A percentile compares a stretch with the other conserved stretches of the same genome.
Conservation (phyloP, 2,329 filamentous ascomycete species). For the Beauveria sp. region DNA sequence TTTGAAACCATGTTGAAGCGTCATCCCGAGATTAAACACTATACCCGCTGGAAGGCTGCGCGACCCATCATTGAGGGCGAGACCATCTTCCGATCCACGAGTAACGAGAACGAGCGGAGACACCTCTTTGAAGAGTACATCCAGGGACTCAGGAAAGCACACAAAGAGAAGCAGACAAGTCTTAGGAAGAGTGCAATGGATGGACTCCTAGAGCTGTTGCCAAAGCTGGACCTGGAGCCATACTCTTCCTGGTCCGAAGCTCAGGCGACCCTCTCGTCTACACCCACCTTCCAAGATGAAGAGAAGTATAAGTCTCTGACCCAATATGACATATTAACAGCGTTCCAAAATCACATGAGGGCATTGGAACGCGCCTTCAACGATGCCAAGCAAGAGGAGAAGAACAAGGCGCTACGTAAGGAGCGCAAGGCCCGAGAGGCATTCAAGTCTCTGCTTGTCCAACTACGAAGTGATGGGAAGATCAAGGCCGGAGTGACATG, state of each 20-base stretch:
- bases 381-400: conserved; percentile 80
- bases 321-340: conserved; percentile 83
- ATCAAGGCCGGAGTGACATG: conserved; percentile 90
- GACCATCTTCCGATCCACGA: conserved; percentile 88
- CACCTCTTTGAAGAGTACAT: conserved; percentile 94
- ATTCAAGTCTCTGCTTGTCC: conserved; percentile 66
- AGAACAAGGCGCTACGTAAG: conserved; percentile 68
- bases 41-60: conserved; percentile 94
- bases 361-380: conserved; percentile 85
- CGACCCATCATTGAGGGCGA: conserved; percentile 90
- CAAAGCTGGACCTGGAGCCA: conserved; percentile 75
- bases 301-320: conserved; percentile 79
- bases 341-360: conserved; percentile 94
- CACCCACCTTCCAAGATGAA: conserved; percentile 69
- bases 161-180: conserved; percentile 66
- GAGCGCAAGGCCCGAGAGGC: conserved; percentile 82
- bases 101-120: conserved; percentile 77
- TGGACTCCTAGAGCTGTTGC: conserved; percentile 69
- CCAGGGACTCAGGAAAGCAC: conserved; percentile 69
- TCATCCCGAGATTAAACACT: conserved; percentile 94
- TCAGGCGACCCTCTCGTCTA: conserved; percentile 70
- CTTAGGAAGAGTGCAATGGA: conserved; percentile 76
- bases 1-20: conserved; percentile 94
- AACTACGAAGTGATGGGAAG: conserved; percentile 66
- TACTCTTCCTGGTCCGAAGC: conserved; percentile 94